Conservation (phyloP, 2,329 filamentous ascomycete genomes). For the Aspergillus pseudotamarii region DNA sequence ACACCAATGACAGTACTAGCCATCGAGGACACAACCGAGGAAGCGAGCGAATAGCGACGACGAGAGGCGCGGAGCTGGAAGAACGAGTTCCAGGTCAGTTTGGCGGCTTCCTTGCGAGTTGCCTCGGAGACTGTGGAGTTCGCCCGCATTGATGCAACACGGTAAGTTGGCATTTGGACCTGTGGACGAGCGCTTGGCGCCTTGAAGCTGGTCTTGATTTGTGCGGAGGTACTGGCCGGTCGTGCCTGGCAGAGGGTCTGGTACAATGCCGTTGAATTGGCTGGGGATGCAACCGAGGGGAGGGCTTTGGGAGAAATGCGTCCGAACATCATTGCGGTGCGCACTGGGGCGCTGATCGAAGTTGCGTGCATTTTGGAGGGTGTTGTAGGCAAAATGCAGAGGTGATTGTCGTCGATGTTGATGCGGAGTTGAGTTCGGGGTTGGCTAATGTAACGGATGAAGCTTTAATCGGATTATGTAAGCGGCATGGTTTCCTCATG, state of each 20-base stretch:
- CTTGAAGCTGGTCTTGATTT: conserved; percentile 20
- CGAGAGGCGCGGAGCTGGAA: conserved; percentile 86
- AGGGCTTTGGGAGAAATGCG: conserved; percentile 29
- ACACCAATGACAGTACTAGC: conserved; percentile 58
- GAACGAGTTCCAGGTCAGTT: conserved; percentile 88
- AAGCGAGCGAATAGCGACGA: conserved; percentile 78
- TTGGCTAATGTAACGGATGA: conserved; percentile 7
- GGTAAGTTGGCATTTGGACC: conserved; percentile 11
- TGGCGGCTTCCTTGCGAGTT: conserved; percentile 34
- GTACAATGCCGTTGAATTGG: conserved; percentile 22
- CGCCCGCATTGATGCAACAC: conserved; percentile 22
- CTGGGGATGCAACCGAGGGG: conserved; percentile 25
- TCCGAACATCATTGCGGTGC: conserved; percentile 33
- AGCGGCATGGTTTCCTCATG: conserved; percentile 5
- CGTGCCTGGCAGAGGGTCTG: conserved; percentile 29
- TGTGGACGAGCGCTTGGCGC: conserved; percentile 15
- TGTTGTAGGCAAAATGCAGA: conserved; percentile 16
- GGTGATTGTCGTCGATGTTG: conserved; percentile 13
- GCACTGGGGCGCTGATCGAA: conserved; percentile 35
- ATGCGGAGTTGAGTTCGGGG: conserved; percentile 9
- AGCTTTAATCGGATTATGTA: conserved; percentile 24
- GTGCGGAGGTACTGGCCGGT: conserved; percentile 25
- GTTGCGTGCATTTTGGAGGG: conserved; percentile 29
- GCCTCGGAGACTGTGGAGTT: conserved; percentile 34
- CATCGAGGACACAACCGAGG: conserved; percentile 69